Percentiles rank a stretch among this genome's conserved stretches.
phyloP scores from a whole-genome alignment of 495 filamentous ascomycete species.

The Collariella sp. region DNA sequence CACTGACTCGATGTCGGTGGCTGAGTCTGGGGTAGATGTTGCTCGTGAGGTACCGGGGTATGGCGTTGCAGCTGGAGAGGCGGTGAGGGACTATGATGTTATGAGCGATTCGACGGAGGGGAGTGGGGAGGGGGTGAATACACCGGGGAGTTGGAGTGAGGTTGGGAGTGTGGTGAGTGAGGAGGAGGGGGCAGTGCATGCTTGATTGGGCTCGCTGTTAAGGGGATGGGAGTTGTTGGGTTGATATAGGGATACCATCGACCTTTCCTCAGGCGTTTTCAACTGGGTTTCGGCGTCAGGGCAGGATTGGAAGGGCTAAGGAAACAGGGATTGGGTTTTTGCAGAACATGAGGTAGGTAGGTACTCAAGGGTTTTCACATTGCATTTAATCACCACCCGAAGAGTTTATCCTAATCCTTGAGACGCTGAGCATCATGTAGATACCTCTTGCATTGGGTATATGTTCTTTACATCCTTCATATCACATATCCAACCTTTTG shows the following conservation, averaged over 20 bases:
- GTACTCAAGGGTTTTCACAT: too few species aligned
- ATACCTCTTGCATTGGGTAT: background rate
- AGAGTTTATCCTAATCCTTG: background rate
- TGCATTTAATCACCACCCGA: too few species aligned
- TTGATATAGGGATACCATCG: too few species aligned
- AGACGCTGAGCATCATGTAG: background rate
- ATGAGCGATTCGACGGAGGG: slow-evolving; percentile 58
- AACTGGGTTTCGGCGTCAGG: too few species aligned
- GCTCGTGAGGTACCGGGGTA: slow-evolving; percentile 16
- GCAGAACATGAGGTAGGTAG: too few species aligned
- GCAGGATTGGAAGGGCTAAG: too few species aligned
- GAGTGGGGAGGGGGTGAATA: slow-evolving; percentile 41
- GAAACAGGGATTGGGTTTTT: too few species aligned
- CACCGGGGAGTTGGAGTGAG: slow-evolving; percentile 70
- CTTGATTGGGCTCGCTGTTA: slow-evolving; percentile 8
- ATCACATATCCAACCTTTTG: too few species aligned
- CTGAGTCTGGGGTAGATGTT: slow-evolving; percentile 33
- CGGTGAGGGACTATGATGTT: slow-evolving; percentile 41
- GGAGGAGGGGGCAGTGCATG: slow-evolving; percentile 32
- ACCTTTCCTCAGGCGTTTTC: too few species aligned
- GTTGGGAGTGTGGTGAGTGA: slow-evolving; percentile 66
- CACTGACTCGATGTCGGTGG: slow-evolving; percentile 38
- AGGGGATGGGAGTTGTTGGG: too few species aligned
- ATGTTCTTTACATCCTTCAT: background rate
- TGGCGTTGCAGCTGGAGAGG: slow-evolving; percentile 26